These are phyloP conservation scores for Erucastrum elatum DNA, from an alignment of 345 rosid species.

Conservation along the genomic window DNA sequence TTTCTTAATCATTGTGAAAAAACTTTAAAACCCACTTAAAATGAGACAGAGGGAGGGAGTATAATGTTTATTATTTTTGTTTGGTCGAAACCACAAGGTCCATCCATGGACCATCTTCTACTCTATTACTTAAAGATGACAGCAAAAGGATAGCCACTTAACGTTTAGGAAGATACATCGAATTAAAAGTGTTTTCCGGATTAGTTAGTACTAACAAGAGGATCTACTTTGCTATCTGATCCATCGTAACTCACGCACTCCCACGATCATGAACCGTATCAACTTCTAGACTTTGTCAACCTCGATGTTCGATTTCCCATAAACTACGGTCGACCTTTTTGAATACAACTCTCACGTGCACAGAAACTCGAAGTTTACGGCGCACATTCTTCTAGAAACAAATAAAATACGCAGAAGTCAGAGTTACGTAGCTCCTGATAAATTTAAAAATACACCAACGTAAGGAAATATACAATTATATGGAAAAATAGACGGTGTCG, in stretches of 20 bases:
- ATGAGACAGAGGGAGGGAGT: no score
- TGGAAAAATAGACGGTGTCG: background rate
- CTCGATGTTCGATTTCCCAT: slow-evolving; percentile 4
- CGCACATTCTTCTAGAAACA: slow-evolving; percentile 20
- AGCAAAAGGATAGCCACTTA: background rate
- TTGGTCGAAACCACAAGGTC: no score
- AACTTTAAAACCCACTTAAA: no score
- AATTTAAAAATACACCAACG: background rate
- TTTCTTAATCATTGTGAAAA: no score
- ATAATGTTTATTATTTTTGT: no score
- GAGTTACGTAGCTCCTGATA: background rate
- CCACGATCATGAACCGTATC: slow-evolving; percentile 34
- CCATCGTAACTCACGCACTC: slow-evolving; percentile 15
- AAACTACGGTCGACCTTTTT: slow-evolving; percentile 18
- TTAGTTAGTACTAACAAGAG: background rate
- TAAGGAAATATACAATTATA: background rate
- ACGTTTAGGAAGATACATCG: background rate
- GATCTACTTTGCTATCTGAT: slow-evolving; percentile 29
- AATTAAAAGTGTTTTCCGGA: background rate
- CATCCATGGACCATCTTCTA: no score
- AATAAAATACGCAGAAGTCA: background rate
- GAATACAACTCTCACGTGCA: slow-evolving; percentile 40
- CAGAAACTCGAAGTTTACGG: slow-evolving; percentile 30
- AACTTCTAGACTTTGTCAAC: slow-evolving; percentile 15
- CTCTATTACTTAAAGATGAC: background rate